Evolutionary conservation across 768 basidiomycete species (phyloP).

Genomic region (Antrodiella citrinella): DNA sequence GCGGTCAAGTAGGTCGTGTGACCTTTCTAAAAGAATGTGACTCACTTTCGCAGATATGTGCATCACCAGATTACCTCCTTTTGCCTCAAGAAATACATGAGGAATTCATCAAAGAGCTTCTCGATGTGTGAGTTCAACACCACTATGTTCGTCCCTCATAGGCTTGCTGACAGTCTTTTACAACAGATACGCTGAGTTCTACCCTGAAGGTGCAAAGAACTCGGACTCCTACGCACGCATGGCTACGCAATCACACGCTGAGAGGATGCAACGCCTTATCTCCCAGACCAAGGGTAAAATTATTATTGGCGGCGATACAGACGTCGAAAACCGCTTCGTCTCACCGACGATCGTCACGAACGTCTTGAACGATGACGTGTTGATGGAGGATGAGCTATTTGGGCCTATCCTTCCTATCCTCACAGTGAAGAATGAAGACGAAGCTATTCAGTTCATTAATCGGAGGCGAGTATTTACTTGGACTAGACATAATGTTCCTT

Average conservation of each 20-base stretch:
- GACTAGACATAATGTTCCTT: not conserved
- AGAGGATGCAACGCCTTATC: slow-evolving; percentile 55
- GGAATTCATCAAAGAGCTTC: slow-evolving; percentile 30
- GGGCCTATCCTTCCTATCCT: slow-evolving; percentile 76
- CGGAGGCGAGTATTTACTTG: slow-evolving; percentile 32
- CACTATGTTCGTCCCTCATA: slow-evolving; percentile 7
- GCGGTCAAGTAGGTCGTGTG: slow-evolving; percentile 36
- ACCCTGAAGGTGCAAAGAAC: slow-evolving; percentile 29
- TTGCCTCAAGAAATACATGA: slow-evolving; percentile 35
- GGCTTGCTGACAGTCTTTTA: slow-evolving; percentile 1
- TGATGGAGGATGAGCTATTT: slow-evolving; percentile 81
- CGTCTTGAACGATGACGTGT: slow-evolving; percentile 52
- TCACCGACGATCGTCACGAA: slow-evolving; percentile 67
- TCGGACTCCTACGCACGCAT: slow-evolving; percentile 44
- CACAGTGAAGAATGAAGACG: slow-evolving; percentile 60
- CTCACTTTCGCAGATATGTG: slow-evolving; percentile 45
- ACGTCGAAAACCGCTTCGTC: slow-evolving; percentile 52
- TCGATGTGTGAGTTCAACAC: slow-evolving; percentile 30
- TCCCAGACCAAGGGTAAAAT: slow-evolving; percentile 59
- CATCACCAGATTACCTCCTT: slow-evolving; percentile 52
- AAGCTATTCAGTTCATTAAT: slow-evolving; percentile 64
- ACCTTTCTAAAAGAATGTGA: not conserved
- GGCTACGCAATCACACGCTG: slow-evolving; percentile 43
- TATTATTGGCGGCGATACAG: slow-evolving; percentile 54
- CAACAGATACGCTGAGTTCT: slow-evolving; percentile 44